Percentiles rank a stretch among this genome's conserved stretches.
phyloP scores from a whole-genome alignment of 2,329 filamentous ascomycete genomes.

The Colletotrichum sp. region DNA sequence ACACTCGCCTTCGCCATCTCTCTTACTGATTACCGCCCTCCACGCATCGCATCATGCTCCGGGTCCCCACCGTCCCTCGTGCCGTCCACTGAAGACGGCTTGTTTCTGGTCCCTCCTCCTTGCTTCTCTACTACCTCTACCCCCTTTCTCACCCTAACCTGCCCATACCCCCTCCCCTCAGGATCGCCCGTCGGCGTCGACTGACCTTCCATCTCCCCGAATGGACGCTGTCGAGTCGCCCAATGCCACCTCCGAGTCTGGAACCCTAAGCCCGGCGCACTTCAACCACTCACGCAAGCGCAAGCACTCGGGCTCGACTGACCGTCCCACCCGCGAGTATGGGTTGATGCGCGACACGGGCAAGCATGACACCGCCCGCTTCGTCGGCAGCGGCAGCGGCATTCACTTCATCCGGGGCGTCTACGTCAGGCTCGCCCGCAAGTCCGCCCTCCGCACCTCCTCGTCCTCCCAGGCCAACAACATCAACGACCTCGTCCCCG shows the following conservation, averaged over 20 bases:
- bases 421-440: slow-evolving; percentile 49
- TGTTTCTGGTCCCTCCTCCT: not conserved
- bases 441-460: slow-evolving; percentile 19
- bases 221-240: slow-evolving; percentile 35
- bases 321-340: slow-evolving; percentile 34
- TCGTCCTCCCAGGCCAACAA: not conserved
- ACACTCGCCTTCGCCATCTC: not conserved
- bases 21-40: not conserved
- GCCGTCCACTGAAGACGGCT: slow-evolving; percentile 7
- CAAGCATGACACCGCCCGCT: slow-evolving; percentile 52
- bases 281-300: slow-evolving; percentile 32
- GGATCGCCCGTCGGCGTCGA: not conserved
- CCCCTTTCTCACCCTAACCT: not conserved
- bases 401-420: slow-evolving; percentile 65
- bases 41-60: slow-evolving; percentile 5
- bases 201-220: not conserved
- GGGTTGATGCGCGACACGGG: slow-evolving; percentile 55
- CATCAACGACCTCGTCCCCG: slow-evolving; percentile 52
- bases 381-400: slow-evolving; percentile 62
- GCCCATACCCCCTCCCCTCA: not conserved
- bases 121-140: not conserved
- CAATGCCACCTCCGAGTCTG: slow-evolving; percentile 30
- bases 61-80: not conserved
- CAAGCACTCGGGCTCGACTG: slow-evolving; percentile 30
- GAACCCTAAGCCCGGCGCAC: slow-evolving; percentile 22